These are phyloP conservation scores for Kodamaea sp. DNA, from an alignment of 1,139 yeast species.

Conservation along the genomic window DNA sequence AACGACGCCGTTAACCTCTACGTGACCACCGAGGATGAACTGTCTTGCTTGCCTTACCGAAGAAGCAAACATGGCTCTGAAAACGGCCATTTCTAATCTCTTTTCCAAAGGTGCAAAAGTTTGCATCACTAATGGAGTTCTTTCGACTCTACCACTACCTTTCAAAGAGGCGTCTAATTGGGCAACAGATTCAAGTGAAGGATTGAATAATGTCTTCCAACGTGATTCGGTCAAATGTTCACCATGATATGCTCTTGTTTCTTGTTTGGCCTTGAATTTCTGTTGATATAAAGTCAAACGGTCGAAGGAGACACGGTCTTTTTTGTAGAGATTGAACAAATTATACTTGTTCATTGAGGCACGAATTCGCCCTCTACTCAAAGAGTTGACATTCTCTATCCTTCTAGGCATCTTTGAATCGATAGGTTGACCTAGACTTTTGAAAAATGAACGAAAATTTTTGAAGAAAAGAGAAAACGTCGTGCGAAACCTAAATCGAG, in stretches of 20 bases:
- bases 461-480: constrained; percentile 4
- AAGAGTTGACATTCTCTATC: constrained; percentile 54
- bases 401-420: constrained; percentile 53
- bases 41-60: constrained; percentile 93
- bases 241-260: constrained; percentile 94
- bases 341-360: constrained; percentile 92
- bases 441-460: constrained; percentile 6
- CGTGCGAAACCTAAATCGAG: constrained; percentile 4
- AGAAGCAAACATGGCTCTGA: constrained; percentile 90
- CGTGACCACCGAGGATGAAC: constrained; percentile 78
- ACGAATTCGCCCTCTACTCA: constrained; percentile 73
- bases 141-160: constrained; percentile 45
- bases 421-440: constrained; percentile 1
- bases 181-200: constrained; percentile 79
- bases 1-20: constrained; percentile 75
- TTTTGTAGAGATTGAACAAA: constrained; percentile 79
- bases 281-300: constrained; percentile 77
- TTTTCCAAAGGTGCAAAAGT: constrained; percentile 86
- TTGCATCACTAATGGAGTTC: constrained; percentile 82
- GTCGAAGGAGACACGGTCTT: constrained; percentile 49
- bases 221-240: constrained; percentile 85
- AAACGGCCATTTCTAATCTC: constrained; percentile 83
- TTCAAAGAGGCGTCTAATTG: constrained; percentile 74
- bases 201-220: constrained; percentile 69
- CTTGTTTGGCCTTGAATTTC: constrained; percentile 88